Conservation (phyloP, 2,329 filamentous ascomycete genomes). For the Microcyclospora tardicrescens region DNA sequence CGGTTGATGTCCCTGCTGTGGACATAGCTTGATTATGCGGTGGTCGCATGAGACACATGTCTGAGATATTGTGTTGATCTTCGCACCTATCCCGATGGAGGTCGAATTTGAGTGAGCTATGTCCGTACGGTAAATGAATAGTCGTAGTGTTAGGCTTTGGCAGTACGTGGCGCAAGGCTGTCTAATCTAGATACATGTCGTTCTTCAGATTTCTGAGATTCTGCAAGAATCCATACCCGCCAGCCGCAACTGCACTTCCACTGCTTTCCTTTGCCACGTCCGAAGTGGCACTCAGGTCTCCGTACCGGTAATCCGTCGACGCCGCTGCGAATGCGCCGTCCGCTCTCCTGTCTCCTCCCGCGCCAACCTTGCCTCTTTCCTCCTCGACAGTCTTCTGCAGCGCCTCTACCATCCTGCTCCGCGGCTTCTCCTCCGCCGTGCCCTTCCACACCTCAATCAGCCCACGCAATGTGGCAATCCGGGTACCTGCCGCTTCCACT, state of each 20-base stretch:
- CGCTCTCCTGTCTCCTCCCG: conserved; percentile 3
- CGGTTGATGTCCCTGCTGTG: no score
- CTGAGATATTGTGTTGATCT: no score
- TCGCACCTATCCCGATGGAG: no score
- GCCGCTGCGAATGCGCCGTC: conserved; percentile 5
- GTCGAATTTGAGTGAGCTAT: no score
- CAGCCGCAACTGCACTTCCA: conserved; percentile 20
- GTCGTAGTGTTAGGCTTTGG: no score
- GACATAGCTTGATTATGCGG: no score
- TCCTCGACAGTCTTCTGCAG: conserved; percentile 77
- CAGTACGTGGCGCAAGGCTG: neutral
- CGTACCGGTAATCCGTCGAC: conserved; percentile 17
- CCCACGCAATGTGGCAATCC: conserved; percentile 65
- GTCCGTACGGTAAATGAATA: no score
- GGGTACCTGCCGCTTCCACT: conserved; percentile 57
- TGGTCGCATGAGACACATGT: no score
- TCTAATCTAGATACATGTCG: conserved; percentile 29
- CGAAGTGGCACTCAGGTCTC: conserved; percentile 4
- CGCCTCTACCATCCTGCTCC: conserved; percentile 67
- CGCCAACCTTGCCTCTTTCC: conserved; percentile 4
- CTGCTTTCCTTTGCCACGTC: conserved; percentile 3
- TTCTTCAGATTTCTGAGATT: conserved; percentile 41
- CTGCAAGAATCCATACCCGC: conserved; percentile 38
- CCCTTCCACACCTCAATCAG: conserved; percentile 80
- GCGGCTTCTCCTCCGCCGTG: conserved; percentile 85